Conservation (phyloP, 306 rosid genomes). For the Rosa lucieae region DNA sequence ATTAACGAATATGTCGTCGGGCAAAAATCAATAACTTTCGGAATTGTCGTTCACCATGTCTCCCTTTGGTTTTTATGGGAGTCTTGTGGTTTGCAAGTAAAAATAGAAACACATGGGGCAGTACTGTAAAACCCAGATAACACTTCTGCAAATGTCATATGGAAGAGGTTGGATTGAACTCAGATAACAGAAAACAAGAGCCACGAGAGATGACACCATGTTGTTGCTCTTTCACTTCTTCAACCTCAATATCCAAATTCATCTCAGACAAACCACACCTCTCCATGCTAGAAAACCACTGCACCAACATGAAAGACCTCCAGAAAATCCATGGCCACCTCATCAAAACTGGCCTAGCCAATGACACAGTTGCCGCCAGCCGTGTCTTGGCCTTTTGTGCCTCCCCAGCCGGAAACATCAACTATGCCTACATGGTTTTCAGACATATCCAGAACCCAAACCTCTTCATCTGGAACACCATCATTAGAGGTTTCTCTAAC, state of each 20-base stretch:
- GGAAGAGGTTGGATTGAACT: not conserved
- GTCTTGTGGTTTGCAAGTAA: too few relatives aligned
- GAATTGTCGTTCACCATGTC: too few relatives aligned
- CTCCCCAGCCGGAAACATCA: constrained; percentile 62
- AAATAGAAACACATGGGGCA: not conserved
- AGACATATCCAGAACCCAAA: constrained; percentile 49
- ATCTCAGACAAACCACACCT: constrained; percentile 63
- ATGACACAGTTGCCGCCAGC: constrained; percentile 52
- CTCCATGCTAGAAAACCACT: constrained; percentile 58
- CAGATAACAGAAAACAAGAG: not conserved
- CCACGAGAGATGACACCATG: constrained; percentile 32
- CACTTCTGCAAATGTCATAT: not conserved
- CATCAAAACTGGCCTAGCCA: constrained; percentile 68
- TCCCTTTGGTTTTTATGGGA: too few relatives aligned
- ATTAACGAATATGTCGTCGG: too few relatives aligned
- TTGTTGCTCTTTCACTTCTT: constrained; percentile 38
- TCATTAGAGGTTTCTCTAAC: constrained; percentile 74
- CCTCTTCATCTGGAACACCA: constrained; percentile 73
- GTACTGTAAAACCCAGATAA: not conserved
- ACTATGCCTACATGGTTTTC: constrained; percentile 67
- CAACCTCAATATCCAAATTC: constrained; percentile 66
- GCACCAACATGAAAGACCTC: constrained; percentile 81
- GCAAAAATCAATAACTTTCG: too few relatives aligned
- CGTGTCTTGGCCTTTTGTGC: constrained; percentile 64
- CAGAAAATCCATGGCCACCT: constrained; percentile 53